These are phyloP conservation scores for Phytopythium aichiense DNA, from an alignment of 352 stramenopile genomes.

Conservation along the genomic window DNA sequence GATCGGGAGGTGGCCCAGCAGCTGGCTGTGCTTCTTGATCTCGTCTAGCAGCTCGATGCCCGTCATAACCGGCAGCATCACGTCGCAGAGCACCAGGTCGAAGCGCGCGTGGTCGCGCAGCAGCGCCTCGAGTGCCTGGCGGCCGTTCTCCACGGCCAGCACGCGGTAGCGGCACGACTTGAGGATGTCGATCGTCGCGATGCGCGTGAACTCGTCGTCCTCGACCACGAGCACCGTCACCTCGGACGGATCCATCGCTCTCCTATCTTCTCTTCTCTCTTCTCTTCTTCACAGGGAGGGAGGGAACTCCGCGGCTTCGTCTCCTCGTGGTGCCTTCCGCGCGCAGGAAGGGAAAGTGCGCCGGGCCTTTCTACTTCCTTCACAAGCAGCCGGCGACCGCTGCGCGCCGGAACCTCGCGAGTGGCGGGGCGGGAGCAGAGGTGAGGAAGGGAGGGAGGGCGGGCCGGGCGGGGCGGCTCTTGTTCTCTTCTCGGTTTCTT, in stretches of 20 bases:
- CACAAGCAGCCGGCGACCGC: neutral
- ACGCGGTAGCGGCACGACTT: constrained; percentile 83
- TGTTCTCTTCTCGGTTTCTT: neutral
- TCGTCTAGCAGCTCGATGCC: constrained; percentile 85
- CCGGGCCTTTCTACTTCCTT: neutral
- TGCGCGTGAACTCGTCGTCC: constrained; percentile 88
- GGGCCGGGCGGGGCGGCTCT: no score
- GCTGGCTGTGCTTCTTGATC: constrained; percentile 61
- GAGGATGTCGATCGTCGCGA: constrained; percentile 88
- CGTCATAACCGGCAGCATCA: constrained; percentile 88
- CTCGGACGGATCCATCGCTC: constrained; percentile 78
- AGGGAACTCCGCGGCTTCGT: neutral
- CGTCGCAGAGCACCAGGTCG: constrained; percentile 87
- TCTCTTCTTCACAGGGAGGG: neutral
- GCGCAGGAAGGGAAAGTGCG: neutral
- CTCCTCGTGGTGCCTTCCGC: neutral
- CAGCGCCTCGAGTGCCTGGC: constrained; percentile 70
- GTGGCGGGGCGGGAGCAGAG: no score
- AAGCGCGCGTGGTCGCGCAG: constrained; percentile 70
- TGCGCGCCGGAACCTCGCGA: no score
- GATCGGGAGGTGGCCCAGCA: constrained; percentile 80
- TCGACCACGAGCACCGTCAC: constrained; percentile 88
- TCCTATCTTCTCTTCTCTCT: neutral
- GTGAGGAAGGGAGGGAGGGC: no score
- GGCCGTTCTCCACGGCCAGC: constrained; percentile 80